Evolutionary conservation across 306 rosid species (phyloP).

Genomic region (Prunus armeniaca): DNA sequence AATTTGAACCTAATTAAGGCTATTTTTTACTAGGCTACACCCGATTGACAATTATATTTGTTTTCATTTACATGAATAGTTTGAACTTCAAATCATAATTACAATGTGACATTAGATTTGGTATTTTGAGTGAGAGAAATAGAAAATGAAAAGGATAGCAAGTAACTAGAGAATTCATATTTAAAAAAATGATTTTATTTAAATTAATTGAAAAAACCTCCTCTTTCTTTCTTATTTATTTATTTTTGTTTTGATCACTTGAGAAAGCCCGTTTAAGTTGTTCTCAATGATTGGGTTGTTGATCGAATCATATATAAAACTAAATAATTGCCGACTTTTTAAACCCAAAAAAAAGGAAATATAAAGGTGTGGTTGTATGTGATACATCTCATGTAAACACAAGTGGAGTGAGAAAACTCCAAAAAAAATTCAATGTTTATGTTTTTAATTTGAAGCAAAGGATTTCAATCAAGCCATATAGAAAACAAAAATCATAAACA

Average conservation of each 20-base stretch:
- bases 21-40: too few species aligned
- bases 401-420: constrained; percentile 8
- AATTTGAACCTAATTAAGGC: rapidly evolving
- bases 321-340: neutral
- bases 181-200: neutral
- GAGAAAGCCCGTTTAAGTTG: neutral
- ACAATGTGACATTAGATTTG: constrained; percentile 2
- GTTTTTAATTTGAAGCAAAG: neutral
- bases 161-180: neutral
- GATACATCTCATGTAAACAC: neutral
- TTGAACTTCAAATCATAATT: neutral
- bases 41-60: too few species aligned
- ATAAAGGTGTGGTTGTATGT: neutral
- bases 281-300: neutral
- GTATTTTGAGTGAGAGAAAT: neutral
- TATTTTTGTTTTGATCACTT: neutral
- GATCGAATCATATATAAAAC: neutral
- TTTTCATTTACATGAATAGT: neutral
- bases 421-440: neutral
- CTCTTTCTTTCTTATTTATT: neutral
- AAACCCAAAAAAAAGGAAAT: neutral
- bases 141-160: too few species aligned
- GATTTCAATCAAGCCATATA: neutral
- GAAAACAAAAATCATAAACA: neutral
- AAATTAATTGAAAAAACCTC: too few species aligned